Evolutionary conservation across 164 flowering plant species (phyloP), one percentile per base, ranked within the genome.

Genomic region (Magnolia kwangsiensis): DNA sequence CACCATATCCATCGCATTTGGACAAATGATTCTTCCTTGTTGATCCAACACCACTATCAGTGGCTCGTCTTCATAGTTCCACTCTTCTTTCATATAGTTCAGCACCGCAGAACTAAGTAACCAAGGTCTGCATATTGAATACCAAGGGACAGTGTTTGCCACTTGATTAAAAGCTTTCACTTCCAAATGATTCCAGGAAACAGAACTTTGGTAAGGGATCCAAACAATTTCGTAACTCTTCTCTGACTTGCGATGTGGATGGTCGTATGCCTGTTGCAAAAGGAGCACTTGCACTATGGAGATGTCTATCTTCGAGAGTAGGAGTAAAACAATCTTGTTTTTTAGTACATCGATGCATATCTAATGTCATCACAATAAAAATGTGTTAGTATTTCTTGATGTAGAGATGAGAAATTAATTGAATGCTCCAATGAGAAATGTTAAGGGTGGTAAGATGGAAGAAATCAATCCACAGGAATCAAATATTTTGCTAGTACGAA

Each of bases 91-190:
- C 45, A 90, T 83, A 29, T 80, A 87, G 49, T 83, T 85, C 27
- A 86, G 80, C n/a, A 85, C 84, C 3, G 79, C 80, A 4, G 85
- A 65, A 80, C 78, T 77, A 7, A 87, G 90, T 50, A 64, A 74
- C 91, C 90, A 85, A 50, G 96, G 98, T 37, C 77, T 78, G 72
- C 87, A 77, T 55, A 89, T 64, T 0, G 92, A 86, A 79, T 80
- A 85, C 90, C 91, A 91, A 13, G 98, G 96, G 84, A 91, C 80
- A 24, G 82, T 80, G 69, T 74, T 82, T 19, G 95, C 90, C 2
- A 94, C 63, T 51, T 81, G 67, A 16, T 78, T 58, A 74, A 85
- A 89, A 69, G 24, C 78, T 20, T 63, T 78, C 68, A 73, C 69
- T 68, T 89, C 94, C 8, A 73, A 69, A 18, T 81, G 74, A 74